Evolutionary conservation across 805 yeast species (phyloP).

Genomic region (Cyberlindnera misumaiensis): DNA sequence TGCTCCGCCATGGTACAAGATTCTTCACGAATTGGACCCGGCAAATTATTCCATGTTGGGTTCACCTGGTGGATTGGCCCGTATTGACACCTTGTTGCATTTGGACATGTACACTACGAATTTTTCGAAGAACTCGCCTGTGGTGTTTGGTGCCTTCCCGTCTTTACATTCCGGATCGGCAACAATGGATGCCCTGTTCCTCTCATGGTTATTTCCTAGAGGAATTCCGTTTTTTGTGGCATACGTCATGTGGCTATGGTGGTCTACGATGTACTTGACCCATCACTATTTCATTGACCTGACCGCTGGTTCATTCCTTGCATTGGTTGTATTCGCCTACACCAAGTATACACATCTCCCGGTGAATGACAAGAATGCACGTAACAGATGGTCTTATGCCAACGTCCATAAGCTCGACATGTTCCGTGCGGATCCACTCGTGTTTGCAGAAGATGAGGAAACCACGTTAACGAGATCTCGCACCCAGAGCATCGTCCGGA

Average conservation of each 20-base stretch:
- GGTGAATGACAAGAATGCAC: conserved; percentile 38
- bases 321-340: conserved; percentile 61
- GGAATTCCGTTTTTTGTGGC: conserved; percentile 56
- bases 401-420: conserved; percentile 30
- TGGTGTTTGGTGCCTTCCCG: conserved; percentile 87
- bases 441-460: conserved; percentile 12
- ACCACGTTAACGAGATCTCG: conserved; percentile 9
- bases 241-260: conserved; percentile 94
- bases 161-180: conserved; percentile 93
- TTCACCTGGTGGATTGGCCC: conserved; percentile 89
- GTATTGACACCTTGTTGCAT: conserved; percentile 78
- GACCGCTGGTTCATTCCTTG: conserved; percentile 87
- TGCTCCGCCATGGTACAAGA: conserved; percentile 97
- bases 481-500: conserved; percentile 2
- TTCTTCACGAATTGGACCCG: conserved; percentile 75
- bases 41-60: conserved; percentile 91
- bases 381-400: conserved; percentile 66
- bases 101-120: conserved; percentile 77
- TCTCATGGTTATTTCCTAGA: conserved; percentile 76
- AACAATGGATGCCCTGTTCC: conserved; percentile 85
- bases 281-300: conserved; percentile 94
- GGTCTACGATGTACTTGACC: conserved; percentile 96
- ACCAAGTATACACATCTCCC: conserved; percentile 70
- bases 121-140: conserved; percentile 75
- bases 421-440: conserved; percentile 29